Evolutionary conservation across 768 basidiomycete genomes (phyloP).

Genomic region (Filobasidium floriforme): DNA sequence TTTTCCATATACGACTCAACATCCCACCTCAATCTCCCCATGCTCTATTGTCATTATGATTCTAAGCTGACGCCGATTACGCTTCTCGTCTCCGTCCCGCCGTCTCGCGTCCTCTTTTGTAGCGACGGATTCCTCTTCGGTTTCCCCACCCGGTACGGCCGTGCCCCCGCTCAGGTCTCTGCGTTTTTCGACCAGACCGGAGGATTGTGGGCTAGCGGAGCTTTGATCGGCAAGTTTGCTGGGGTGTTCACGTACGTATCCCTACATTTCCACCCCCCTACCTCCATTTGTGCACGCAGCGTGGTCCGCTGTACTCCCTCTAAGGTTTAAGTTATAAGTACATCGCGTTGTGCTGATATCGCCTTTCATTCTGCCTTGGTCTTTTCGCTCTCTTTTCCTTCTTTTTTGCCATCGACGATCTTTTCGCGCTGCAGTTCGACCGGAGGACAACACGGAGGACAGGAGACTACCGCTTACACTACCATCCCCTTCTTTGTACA

Average conservation of each 20-base stretch:
- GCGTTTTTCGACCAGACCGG: slow-evolving; percentile 62
- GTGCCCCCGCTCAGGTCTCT: slow-evolving; percentile 40
- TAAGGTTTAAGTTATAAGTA: no score
- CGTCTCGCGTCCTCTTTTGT: not conserved
- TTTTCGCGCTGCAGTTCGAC: slow-evolving; percentile 54
- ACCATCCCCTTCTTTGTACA: slow-evolving; percentile 58
- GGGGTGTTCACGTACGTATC: slow-evolving; percentile 16
- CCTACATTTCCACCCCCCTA: no score
- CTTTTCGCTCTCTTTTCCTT: no score
- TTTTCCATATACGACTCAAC: no score
- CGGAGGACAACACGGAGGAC: slow-evolving; percentile 70
- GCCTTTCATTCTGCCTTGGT: no score
- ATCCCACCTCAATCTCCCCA: no score
- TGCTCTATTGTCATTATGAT: no score
- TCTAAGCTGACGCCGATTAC: no score
- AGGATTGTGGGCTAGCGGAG: slow-evolving; percentile 46
- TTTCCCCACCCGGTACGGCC: slow-evolving; percentile 49
- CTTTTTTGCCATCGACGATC: no score
- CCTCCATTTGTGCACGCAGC: no score
- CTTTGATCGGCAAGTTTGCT: slow-evolving; percentile 59
- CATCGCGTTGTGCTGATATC: not conserved
- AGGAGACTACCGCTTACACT: slow-evolving; percentile 49
- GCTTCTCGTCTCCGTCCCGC: no score
- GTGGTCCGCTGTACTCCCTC: no score
- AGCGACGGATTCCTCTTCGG: slow-evolving; percentile 69